A percentile compares a stretch with the other conserved stretches of the same genome.
These are phyloP conservation scores for Verticillium nonalfalfae DNA, from an alignment of 2,329 filamentous ascomycete genomes.

Conservation along the genomic window DNA sequence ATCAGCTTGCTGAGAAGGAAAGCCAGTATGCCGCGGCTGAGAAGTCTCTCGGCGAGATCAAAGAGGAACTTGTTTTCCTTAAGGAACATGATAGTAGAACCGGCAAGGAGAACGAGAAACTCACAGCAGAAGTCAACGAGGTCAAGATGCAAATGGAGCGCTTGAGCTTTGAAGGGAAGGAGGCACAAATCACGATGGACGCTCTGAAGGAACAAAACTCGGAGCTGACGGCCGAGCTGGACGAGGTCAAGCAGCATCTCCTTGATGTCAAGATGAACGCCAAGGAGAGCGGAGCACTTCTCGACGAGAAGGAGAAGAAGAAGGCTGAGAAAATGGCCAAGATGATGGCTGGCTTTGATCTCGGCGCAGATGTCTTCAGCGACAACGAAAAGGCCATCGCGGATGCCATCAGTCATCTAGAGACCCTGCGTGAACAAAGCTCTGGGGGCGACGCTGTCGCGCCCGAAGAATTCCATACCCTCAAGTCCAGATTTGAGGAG, in stretches of 20 bases:
- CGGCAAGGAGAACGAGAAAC: conserved; percentile 83
- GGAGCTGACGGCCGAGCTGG: conserved; percentile 85
- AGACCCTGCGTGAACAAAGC: conserved; percentile 70
- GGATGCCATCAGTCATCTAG: conserved; percentile 76
- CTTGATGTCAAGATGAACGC: conserved; percentile 95
- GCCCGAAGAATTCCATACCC: conserved; percentile 70
- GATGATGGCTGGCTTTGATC: conserved; percentile 99
- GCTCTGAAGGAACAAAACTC: conserved; percentile 91
- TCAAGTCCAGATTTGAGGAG: conserved; percentile 75
- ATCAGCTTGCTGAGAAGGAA: conserved; percentile 92
- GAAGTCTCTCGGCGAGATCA: conserved; percentile 72
- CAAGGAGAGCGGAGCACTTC: conserved; percentile 81
- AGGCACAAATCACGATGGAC: conserved; percentile 96
- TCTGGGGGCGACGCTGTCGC: conserved; percentile 72
- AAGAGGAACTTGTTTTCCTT: conserved; percentile 77
- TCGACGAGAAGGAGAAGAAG: conserved; percentile 97
- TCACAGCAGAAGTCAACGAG: conserved; percentile 82
- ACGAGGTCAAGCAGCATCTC: conserved; percentile 93
- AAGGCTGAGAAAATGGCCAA: conserved; percentile 99
- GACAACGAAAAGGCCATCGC: conserved; percentile 84
- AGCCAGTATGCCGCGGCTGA: conserved; percentile 72
- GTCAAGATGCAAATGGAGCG: conserved; percentile 96
- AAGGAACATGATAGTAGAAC: conserved; percentile 81
- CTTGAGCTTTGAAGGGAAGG: conserved; percentile 91
- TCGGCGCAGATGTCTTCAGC: conserved; percentile 88